Percentiles rank a stretch among this genome's conserved stretches.
phyloP scores from a whole-genome alignment of 2,329 filamentous ascomycete genomes.

The Stenocarpella maydis region DNA sequence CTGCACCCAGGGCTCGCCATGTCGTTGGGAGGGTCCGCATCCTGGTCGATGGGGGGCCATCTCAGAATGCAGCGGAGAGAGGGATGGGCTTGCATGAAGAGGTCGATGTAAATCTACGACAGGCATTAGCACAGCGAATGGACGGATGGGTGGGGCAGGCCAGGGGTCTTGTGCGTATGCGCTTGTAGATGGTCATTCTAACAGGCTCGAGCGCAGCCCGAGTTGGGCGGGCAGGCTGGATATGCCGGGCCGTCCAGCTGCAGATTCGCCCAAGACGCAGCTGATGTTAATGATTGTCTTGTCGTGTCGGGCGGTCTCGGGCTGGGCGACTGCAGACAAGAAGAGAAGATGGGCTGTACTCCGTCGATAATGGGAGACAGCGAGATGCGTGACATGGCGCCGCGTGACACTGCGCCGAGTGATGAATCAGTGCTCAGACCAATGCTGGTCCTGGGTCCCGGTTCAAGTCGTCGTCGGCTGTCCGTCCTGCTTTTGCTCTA shows the following conservation, averaged over 20 bases:
- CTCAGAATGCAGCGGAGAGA: slow-evolving; percentile 27
- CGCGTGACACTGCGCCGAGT: slow-evolving; percentile 27
- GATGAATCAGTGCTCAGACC: slow-evolving; percentile 19
- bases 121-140: slow-evolving; percentile 28
- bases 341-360: slow-evolving; percentile 2
- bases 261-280: neutral
- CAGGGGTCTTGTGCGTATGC: neutral
- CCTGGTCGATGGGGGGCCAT: slow-evolving; percentile 31
- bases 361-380: neutral
- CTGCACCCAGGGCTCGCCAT: slow-evolving; percentile 22
- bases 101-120: slow-evolving; percentile 31
- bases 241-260: neutral
- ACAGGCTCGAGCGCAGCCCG: neutral
- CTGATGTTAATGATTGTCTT: slow-evolving; percentile 26
- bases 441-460: neutral
- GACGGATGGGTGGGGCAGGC: neutral
- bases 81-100: slow-evolving; percentile 26
- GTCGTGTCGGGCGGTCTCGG: slow-evolving; percentile 17
- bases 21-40: slow-evolving; percentile 20
- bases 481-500: neutral
- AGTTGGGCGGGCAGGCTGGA: neutral
- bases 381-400: slow-evolving; percentile 31
- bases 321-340: neutral
- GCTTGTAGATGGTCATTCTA: neutral
- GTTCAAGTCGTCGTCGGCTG: slow-evolving; percentile 1